Percentiles rank a stretch among this genome's conserved stretches.
phyloP scores from a whole-genome alignment of 768 basidiomycete species.

The button mushroom (Agaricus bisporus) region DNA sequence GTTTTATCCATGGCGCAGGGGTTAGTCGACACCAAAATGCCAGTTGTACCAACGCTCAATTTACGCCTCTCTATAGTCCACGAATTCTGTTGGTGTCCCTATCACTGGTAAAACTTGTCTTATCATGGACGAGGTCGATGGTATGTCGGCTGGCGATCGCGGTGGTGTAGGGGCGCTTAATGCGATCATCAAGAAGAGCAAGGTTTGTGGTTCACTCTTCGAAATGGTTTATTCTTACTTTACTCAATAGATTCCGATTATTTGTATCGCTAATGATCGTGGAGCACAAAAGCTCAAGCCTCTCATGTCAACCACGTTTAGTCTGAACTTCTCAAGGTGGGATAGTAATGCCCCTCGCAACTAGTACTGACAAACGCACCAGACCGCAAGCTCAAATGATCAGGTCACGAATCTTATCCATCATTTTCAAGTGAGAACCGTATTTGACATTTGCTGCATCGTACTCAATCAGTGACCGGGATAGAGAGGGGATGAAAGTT shows the following conservation, averaged over 20 bases:
- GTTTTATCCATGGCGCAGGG: slow-evolving; percentile 62
- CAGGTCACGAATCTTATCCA: slow-evolving; percentile 82
- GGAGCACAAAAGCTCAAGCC: slow-evolving; percentile 90
- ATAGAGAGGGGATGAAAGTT: slow-evolving; percentile 90
- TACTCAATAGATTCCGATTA: slow-evolving; percentile 75
- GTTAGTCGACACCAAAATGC: slow-evolving; percentile 24
- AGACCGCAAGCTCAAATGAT: slow-evolving; percentile 76
- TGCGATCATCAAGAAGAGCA: slow-evolving; percentile 87
- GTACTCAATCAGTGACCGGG: too few relatives aligned
- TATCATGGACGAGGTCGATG: slow-evolving; percentile 99
- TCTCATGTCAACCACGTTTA: slow-evolving; percentile 62
- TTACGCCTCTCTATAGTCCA: slow-evolving; percentile 22
- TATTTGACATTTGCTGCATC: too few relatives aligned
- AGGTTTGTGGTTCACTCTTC: slow-evolving; percentile 35
- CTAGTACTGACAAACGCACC: slow-evolving; percentile 9
- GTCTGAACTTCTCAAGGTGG: slow-evolving; percentile 73
- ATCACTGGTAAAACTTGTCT: slow-evolving; percentile 81
- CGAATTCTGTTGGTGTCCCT: slow-evolving; percentile 62
- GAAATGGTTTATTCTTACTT: slow-evolving; percentile 21
- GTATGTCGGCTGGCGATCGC: slow-evolving; percentile 96
- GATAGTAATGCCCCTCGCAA: neutral
- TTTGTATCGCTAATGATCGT: slow-evolving; percentile 94
- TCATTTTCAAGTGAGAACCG: slow-evolving; percentile 75
- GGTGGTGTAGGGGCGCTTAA: slow-evolving; percentile 95
- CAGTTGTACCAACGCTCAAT: neutral